Evolutionary conservation across 2,329 filamentous ascomycete genomes (phyloP).

Genomic region (Fusarium compactum): DNA sequence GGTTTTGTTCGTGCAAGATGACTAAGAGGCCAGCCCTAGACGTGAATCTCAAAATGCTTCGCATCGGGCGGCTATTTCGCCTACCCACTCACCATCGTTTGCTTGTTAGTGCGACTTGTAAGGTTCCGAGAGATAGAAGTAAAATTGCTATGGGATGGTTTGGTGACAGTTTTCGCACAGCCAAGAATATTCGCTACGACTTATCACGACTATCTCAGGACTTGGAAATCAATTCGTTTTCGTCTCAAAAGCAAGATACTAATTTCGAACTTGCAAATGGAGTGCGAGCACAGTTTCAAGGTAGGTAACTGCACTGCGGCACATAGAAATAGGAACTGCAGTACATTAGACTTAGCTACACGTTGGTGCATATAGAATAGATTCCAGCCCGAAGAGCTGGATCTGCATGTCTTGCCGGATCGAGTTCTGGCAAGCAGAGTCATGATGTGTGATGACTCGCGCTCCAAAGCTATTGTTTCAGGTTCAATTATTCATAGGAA

Average conservation of each 20-base stretch:
- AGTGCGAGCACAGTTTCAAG: background rate
- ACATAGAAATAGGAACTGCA: background rate
- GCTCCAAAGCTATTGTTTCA: constrained; percentile 18
- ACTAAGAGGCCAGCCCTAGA: constrained; percentile 4
- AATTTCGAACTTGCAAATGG: background rate
- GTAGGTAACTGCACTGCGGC: background rate
- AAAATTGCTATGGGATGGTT: constrained; percentile 23
- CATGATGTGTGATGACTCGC: constrained; percentile 1
- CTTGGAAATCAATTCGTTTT: background rate
- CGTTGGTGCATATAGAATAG: constrained; percentile 5
- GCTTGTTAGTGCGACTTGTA: constrained; percentile 12
- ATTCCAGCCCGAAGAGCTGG: constrained; percentile 2
- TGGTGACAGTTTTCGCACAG: background rate
- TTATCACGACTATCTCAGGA: background rate
- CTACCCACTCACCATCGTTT: constrained; percentile 18
- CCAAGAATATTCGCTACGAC: background rate
- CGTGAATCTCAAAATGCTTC: constrained; percentile 27
- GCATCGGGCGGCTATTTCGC: constrained; percentile 35
- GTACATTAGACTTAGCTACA: constrained; percentile 6
- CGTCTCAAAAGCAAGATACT: background rate
- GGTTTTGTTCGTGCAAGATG: constrained; percentile 13
- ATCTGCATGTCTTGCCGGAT: constrained; percentile 16
- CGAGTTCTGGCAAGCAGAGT: constrained; percentile 11
- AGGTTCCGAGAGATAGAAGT: constrained; percentile 19
- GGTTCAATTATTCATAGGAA: background rate